Percentiles rank a stretch among this genome's conserved stretches.
Evolutionary conservation across 352 stramenopile genomes (phyloP).

Genomic region (Phytophthora fragariaefolia): DNA sequence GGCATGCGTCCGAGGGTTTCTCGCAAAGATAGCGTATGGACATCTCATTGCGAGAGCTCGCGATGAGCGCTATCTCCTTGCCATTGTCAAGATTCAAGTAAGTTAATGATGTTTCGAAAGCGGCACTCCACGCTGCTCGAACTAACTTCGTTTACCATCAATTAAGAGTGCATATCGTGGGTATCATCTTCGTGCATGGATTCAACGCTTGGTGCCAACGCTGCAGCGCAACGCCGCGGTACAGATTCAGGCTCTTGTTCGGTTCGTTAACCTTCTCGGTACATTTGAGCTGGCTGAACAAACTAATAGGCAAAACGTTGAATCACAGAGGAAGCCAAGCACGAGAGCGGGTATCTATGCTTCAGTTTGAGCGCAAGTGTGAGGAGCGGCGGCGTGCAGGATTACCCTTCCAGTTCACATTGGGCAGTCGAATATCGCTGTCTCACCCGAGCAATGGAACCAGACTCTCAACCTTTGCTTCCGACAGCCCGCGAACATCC

Average conservation of each 20-base stretch:
- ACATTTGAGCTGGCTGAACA: background rate
- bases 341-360: conserved; percentile 54
- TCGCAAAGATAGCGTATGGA: conserved; percentile 47
- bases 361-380: conserved; percentile 59
- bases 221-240: conserved; percentile 46
- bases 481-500: conserved; percentile 25
- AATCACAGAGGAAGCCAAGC: conserved; percentile 53
- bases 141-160: background rate
- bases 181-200: conserved; percentile 49
- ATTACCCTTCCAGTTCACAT: conserved; percentile 48
- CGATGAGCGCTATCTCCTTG: conserved; percentile 50
- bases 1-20: background rate
- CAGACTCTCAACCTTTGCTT: background rate
- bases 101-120: background rate
- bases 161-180: conserved; percentile 50
- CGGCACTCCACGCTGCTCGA: background rate
- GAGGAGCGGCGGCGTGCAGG: conserved; percentile 42
- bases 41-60: conserved; percentile 47
- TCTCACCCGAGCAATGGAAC: background rate
- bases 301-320: background rate
- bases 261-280: conserved; percentile 30
- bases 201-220: conserved; percentile 52
- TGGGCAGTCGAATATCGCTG: conserved; percentile 43
- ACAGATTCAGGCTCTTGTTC: conserved; percentile 65
- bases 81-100: conserved; percentile 63